Conservation (phyloP, 176 grass and related monocot species). For the Pontederia crassipes region DNA sequence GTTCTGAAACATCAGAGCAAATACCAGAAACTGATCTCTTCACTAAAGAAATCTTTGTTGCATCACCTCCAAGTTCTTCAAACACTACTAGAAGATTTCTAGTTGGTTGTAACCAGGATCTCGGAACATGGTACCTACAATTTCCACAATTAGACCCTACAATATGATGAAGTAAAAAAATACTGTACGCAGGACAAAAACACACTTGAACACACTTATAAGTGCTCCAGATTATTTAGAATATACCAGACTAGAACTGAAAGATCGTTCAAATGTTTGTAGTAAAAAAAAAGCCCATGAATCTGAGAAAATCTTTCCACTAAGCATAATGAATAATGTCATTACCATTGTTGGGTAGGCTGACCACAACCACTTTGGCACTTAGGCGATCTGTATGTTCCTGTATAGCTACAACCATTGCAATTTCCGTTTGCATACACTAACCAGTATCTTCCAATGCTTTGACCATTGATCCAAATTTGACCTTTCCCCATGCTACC, state of each 20-base stretch:
- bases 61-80: slow-evolving; percentile 89
- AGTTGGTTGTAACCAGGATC: slow-evolving; percentile 72
- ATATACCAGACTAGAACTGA: no score
- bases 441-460: slow-evolving; percentile 81
- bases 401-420: slow-evolving; percentile 53
- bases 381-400: slow-evolving; percentile 59
- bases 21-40: slow-evolving; percentile 77
- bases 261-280: no score
- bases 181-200: neutral
- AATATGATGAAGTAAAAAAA: neutral
- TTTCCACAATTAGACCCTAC: slow-evolving; percentile 1
- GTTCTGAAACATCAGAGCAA: slow-evolving; percentile 90
- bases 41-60: slow-evolving; percentile 60
- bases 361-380: slow-evolving; percentile 79
- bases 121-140: slow-evolving; percentile 89
- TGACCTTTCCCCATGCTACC: slow-evolving; percentile 97
- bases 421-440: slow-evolving; percentile 62
- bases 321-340: neutral
- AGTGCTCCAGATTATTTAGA: no score
- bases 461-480: slow-evolving; percentile 96
- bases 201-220: no score
- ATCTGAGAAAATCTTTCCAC: no score
- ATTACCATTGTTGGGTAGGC: slow-evolving; percentile 91
- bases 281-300: no score
- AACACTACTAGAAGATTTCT: slow-evolving; percentile 88